phyloP scores from a whole-genome alignment of 106 monocot genomes.

The Dioscorea alata region DNA sequence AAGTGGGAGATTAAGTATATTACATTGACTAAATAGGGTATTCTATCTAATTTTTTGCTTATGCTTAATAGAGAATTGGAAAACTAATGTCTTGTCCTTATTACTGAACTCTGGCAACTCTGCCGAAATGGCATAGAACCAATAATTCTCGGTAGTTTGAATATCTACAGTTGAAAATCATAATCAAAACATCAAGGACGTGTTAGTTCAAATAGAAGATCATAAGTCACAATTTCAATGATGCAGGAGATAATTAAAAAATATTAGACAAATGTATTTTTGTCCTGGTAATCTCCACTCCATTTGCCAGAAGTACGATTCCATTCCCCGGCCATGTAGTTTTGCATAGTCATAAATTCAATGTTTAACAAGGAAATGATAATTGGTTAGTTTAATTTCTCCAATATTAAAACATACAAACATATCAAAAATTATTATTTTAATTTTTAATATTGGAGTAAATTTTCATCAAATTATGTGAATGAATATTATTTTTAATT shows the following conservation, averaged over 20 bases:
- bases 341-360: conserved; percentile 6
- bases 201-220: too few relatives aligned
- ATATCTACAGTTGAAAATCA: conserved; percentile 38
- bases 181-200: not conserved
- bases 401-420: too few relatives aligned
- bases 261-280: conserved; percentile 28
- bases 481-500: too few relatives aligned
- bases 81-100: conserved; percentile 63
- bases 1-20: too few relatives aligned
- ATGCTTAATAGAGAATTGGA: conserved; percentile 72
- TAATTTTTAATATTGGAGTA: too few relatives aligned
- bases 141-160: conserved; percentile 50
- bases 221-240: too few relatives aligned
- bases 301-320: conserved; percentile 78
- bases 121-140: conserved; percentile 68
- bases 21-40: too few relatives aligned
- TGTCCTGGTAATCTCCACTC: conserved; percentile 59
- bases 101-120: conserved; percentile 58
- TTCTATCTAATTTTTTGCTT: conserved; percentile 75
- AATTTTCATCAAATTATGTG: too few relatives aligned
- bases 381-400: too few relatives aligned
- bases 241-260: too few relatives aligned
- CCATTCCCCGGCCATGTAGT: conserved; percentile 75
- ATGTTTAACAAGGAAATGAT: too few relatives aligned
- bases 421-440: too few relatives aligned